Percentiles rank a stretch among this genome's conserved stretches.
phyloP scores from a whole-genome alignment of 2,329 filamentous ascomycete genomes.

The Cytospora piceae region DNA sequence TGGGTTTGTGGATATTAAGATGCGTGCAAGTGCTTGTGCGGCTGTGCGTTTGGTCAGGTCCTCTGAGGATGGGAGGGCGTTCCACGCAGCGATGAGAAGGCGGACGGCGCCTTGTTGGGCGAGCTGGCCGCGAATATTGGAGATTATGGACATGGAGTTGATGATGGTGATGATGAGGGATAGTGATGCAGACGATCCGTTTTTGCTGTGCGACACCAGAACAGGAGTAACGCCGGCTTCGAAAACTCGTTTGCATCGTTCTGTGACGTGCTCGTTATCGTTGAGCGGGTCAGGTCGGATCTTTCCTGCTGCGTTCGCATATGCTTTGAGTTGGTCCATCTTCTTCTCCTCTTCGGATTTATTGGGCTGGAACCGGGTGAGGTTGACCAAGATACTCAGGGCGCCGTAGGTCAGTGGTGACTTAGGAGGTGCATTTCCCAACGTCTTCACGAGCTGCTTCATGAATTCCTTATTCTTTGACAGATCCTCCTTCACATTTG shows the following conservation, averaged over 20 bases:
- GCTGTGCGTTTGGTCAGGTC: conserved; percentile 58
- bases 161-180: conserved; percentile 77
- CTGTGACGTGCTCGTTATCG: conserved; percentile 73
- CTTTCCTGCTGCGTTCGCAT: conserved; percentile 81
- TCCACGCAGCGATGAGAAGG: conserved; percentile 74
- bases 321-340: conserved; percentile 89
- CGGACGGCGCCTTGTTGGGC: conserved; percentile 94
- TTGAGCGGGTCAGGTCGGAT: conserved; percentile 68
- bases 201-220: conserved; percentile 75
- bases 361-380: conserved; percentile 78
- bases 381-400: conserved; percentile 81
- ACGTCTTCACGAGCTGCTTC: conserved; percentile 66
- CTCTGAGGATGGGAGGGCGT: conserved; percentile 60
- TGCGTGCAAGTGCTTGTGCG: conserved; percentile 80
- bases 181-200: conserved; percentile 70
- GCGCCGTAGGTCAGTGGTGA: conserved; percentile 81
- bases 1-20: conserved; percentile 86
- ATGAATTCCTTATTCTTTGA: conserved; percentile 71
- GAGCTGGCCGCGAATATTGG: conserved; percentile 74
- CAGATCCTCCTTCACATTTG: conserved; percentile 82
- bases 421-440: conserved; percentile 62
- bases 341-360: conserved; percentile 90
- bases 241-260: conserved; percentile 77
- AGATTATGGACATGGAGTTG: conserved; percentile 74
- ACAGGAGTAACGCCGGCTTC: conserved; percentile 77